These are phyloP conservation scores for Chalaropsis thielavioides DNA, from an alignment of 2,329 filamentous ascomycete genomes.

Conservation along the genomic window DNA sequence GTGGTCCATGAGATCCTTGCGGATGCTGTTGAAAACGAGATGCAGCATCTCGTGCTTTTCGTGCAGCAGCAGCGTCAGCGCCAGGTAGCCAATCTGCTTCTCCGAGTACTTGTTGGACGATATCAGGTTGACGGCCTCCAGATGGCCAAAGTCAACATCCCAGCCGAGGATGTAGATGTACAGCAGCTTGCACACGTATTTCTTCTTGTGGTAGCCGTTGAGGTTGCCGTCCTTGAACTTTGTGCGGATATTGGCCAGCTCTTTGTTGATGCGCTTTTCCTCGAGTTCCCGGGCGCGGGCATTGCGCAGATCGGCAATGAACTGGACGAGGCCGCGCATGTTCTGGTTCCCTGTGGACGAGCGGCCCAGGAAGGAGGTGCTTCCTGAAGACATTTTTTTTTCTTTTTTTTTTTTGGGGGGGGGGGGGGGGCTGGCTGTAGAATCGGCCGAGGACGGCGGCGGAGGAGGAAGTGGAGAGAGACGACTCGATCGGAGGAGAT, in stretches of 20 bases:
- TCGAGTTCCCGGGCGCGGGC: constrained; percentile 88
- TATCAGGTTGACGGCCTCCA: constrained; percentile 95
- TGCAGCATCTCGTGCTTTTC: constrained; percentile 94
- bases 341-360: constrained; percentile 51
- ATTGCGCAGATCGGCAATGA: constrained; percentile 93
- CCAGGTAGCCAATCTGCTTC: constrained; percentile 97
- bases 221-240: constrained; percentile 95
- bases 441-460: background rate
- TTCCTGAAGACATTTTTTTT: constrained; percentile 47
- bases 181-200: constrained; percentile 99
- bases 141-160: constrained; percentile 97
- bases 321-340: constrained; percentile 82
- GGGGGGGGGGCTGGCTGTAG: constrained; percentile 19
- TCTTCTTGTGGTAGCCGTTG: constrained; percentile 98
- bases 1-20: constrained; percentile 85
- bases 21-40: constrained; percentile 93
- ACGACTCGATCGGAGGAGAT: background rate
- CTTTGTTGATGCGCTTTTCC: constrained; percentile 99
- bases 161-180: constrained; percentile 99
- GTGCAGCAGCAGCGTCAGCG: constrained; percentile 92
- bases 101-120: constrained; percentile 96
- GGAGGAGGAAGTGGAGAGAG: background rate
- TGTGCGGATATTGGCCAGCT: constrained; percentile 92
- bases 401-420: too few species aligned
- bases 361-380: constrained; percentile 49